Base-by-base conservation (phyloP, 2,329 filamentous ascomycete species). In the Alternaria gansuensis region DNA sequence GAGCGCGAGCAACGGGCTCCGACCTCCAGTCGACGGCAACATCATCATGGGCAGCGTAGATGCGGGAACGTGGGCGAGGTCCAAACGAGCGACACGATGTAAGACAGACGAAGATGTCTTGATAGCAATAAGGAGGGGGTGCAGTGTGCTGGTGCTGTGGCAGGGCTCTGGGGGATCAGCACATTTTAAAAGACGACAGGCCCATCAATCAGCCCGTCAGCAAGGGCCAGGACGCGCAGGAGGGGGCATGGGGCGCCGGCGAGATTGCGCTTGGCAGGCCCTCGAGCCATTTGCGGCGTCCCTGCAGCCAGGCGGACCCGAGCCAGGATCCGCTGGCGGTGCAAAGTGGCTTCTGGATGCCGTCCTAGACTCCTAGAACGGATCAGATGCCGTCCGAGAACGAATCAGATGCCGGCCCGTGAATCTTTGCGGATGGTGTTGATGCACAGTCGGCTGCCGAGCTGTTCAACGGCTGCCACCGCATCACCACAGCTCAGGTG, bases 1-100 rank as follows among this genome's bases (percentile, higher is more conserved):
- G 31, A 77, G 68, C 48, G 62, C 62, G 40, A 75, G 69, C 50
- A 77, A 63, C 51, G 73, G 73, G 58, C 67, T 73, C 43, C 73
- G 72, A 50, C 71, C 66, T 58, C 72, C 72, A 43, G 66, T 59
- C 50, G 70, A 63, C 24, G 73, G 66, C 59, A 75, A 59, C 73
- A 76, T 74, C 63, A 68, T 73, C 55, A 49, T 69, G 59, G 51
- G 41, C 44, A 51, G 51, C 53, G 57, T 33, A 50, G 26, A 17
- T 54, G 52, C 51, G 43, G 41, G 39, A 59, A 23, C 43, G 48
- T 33, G 51, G 44, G 49, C n/a, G 29, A 39, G 53, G 26, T 33
- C 59, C 41, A 48, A 58, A 59, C 45, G 45, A 64, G 57, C 41
- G 60, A 59, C 58, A 54, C 54, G 21, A 51, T 28, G 31, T 29